phyloP scores from a whole-genome alignment of 164 flowering plant genomes.

The Echeveria elegans region DNA sequence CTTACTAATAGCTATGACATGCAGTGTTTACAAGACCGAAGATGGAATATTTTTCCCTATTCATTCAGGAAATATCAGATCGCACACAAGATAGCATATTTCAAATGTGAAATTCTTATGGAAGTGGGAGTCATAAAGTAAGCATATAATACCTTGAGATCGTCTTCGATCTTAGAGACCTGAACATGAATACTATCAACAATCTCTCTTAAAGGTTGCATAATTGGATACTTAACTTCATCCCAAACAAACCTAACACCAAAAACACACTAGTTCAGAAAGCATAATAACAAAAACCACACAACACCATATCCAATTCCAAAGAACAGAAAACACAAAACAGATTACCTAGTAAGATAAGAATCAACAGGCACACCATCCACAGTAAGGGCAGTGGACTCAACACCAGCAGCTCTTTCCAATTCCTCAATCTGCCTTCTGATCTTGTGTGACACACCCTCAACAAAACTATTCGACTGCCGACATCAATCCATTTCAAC shows the following conservation, averaged over 20 bases:
- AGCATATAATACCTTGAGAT: conserved; percentile 10
- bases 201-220: conserved; percentile 13
- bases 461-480: conserved; percentile 75
- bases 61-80: too few species aligned
- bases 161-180: conserved; percentile 15
- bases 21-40: too few species aligned
- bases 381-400: conserved; percentile 55
- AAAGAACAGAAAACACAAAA: not conserved
- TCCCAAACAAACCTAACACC: conserved; percentile 67
- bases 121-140: too few species aligned
- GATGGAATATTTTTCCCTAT: too few species aligned
- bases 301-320: not conserved
- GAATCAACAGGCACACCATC: too few species aligned
- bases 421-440: conserved; percentile 90
- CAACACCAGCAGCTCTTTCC: conserved; percentile 67
- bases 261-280: not conserved
- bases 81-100: too few species aligned
- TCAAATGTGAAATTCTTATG: too few species aligned
- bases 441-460: conserved; percentile 85
- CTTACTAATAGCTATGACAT: too few species aligned
- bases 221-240: conserved; percentile 16
- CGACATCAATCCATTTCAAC: too few species aligned
- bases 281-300: not conserved
- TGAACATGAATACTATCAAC: conserved; percentile 15
- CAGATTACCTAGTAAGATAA: conserved; percentile 59